Conservation (phyloP, 2,329 filamentous ascomycete species). For the Penicillium sp. region DNA sequence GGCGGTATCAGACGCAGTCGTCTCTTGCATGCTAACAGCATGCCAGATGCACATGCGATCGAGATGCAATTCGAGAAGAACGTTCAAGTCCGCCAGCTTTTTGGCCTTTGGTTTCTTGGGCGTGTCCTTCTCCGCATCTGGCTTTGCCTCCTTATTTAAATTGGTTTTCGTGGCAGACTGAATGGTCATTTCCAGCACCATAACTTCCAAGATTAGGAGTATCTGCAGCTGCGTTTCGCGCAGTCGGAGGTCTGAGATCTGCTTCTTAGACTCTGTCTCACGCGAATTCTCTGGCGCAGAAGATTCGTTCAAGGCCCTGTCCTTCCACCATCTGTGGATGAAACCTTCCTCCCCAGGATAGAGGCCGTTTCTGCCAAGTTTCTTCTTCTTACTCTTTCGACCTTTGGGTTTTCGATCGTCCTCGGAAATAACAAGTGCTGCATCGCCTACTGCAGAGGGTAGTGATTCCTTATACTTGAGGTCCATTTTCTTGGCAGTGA, state of each 20-base stretch:
- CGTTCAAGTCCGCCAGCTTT: constrained; percentile 45
- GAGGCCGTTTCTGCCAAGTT: constrained; percentile 49
- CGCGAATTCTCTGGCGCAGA: constrained; percentile 29
- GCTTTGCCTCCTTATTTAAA: constrained; percentile 15
- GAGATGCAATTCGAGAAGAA: constrained; percentile 49
- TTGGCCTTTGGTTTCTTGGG: constrained; percentile 34
- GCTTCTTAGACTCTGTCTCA: constrained; percentile 42
- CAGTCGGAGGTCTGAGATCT: constrained; percentile 46
- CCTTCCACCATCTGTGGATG: constrained; percentile 49
- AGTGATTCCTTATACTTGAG: constrained; percentile 50
- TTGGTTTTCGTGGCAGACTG: constrained; percentile 21
- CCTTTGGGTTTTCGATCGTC: constrained; percentile 33
- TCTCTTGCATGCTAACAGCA: constrained; percentile 45
- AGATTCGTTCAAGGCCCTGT: constrained; percentile 29
- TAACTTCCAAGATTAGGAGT: constrained; percentile 50
- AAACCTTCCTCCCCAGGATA: constrained; percentile 48
- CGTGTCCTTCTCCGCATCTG: constrained; percentile 16
- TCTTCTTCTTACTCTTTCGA: constrained; percentile 42
- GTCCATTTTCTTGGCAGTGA: constrained; percentile 50
- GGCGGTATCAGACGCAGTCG: constrained; percentile 27
- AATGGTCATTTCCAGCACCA: constrained; percentile 42
- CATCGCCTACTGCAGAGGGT: constrained; percentile 40
- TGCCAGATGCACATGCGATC: constrained; percentile 56
- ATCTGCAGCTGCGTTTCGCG: constrained; percentile 53
- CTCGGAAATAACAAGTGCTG: constrained; percentile 39